Conservation (phyloP, 163 green algal genomes). For the Scenedesmus sp. region DNA sequence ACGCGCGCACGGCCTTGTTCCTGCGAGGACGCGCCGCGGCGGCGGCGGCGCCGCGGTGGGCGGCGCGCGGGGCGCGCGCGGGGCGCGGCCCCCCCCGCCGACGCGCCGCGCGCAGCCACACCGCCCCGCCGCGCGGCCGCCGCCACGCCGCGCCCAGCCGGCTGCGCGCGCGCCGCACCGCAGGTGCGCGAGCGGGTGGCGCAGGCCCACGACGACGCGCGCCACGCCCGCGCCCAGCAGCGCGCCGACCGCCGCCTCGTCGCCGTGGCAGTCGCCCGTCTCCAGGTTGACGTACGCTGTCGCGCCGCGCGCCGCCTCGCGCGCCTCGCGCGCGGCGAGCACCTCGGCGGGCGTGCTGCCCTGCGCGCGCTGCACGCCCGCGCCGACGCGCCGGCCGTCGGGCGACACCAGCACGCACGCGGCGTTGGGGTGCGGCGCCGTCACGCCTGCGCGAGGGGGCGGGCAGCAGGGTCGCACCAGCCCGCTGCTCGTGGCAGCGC, state of each 20-base stretch:
- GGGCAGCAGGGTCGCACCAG: neutral
- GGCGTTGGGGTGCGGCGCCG: conserved; percentile 83
- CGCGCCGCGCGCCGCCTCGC: conserved; percentile 51
- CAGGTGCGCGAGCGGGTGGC: conserved; percentile 84
- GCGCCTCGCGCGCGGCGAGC: conserved; percentile 65
- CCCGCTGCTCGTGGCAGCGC: too few species aligned
- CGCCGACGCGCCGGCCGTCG: neutral
- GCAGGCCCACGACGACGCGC: conserved; percentile 91
- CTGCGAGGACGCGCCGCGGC: too few species aligned
- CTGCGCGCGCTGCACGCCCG: conserved; percentile 56
- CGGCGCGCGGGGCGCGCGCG: too few species aligned
- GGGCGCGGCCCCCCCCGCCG: too few species aligned
- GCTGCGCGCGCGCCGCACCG: conserved; percentile 56
- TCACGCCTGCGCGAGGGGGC: conserved; percentile 62
- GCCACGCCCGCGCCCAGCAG: conserved; percentile 76
- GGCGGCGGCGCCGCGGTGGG: too few species aligned
- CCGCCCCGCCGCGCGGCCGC: too few species aligned
- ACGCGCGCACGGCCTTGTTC: conserved; percentile 58
- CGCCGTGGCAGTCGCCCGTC: conserved; percentile 89
- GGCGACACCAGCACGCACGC: conserved; percentile 75
- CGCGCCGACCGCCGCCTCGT: conserved; percentile 72
- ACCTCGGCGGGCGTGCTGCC: conserved; percentile 83
- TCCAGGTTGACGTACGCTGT: conserved; percentile 97
- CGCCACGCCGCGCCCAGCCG: too few species aligned
- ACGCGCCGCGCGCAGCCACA: too few species aligned